Percentiles rank a stretch among this genome's conserved stretches.
Conservation (phyloP, 129 eudicot species). For the Flaveria trinervia region DNA sequence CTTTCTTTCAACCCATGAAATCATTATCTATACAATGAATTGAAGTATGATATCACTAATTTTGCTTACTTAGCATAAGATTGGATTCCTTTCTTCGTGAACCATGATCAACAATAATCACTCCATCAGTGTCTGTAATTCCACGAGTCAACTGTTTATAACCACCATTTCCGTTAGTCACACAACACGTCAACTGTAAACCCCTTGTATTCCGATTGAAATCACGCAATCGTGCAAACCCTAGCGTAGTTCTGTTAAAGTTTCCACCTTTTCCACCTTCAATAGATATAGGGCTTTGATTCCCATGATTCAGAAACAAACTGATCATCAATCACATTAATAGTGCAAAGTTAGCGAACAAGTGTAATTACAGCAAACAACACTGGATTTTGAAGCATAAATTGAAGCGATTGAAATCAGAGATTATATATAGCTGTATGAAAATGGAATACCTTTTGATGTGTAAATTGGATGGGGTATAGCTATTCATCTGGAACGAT, state of each 20-base stretch:
- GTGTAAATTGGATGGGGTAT: slow-evolving; percentile 26
- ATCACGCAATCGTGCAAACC: slow-evolving; percentile 35
- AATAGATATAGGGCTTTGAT: slow-evolving; percentile 29
- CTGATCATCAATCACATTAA: slow-evolving; percentile 11
- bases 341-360: not conserved
- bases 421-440: not conserved
- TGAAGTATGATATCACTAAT: not conserved
- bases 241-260: slow-evolving; percentile 27
- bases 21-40: not conserved
- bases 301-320: slow-evolving; percentile 33
- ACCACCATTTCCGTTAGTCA: slow-evolving; percentile 52
- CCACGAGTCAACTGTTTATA: slow-evolving; percentile 41
- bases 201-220: slow-evolving; percentile 18
- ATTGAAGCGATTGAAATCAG: not conserved
- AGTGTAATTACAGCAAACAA: slow-evolving; percentile 8
- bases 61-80: slow-evolving; percentile 77
- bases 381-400: not conserved
- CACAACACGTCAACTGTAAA: slow-evolving; percentile 47
- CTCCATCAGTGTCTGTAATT: slow-evolving; percentile 64
- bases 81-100: slow-evolving; percentile 88
- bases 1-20: slow-evolving; percentile 3
- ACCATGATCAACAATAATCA: slow-evolving; percentile 93
- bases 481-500: slow-evolving; percentile 30
- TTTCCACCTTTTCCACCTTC: slow-evolving; percentile 45
- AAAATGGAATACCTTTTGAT: slow-evolving; percentile 32